Conservation (phyloP, 2,329 filamentous ascomycete genomes). For the Gliomastix tumulicola region DNA sequence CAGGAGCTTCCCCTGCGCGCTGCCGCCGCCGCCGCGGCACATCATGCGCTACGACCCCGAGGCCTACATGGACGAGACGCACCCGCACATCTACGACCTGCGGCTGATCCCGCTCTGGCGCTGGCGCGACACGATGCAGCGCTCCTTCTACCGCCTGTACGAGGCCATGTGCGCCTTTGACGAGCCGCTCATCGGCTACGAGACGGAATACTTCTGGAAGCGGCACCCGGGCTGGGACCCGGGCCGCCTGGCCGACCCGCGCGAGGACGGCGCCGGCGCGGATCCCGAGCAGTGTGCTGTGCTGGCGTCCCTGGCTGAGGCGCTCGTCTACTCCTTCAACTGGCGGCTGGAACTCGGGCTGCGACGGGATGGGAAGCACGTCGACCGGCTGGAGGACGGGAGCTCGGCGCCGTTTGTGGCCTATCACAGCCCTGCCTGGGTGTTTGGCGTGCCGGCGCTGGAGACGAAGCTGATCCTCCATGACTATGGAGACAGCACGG, state of each 20-base stretch:
- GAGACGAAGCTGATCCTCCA: conserved; percentile 1
- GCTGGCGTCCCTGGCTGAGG: conserved; percentile 13
- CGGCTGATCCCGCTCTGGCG: conserved; percentile 9
- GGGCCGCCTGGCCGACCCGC: conserved; percentile 8
- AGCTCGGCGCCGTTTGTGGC: background rate
- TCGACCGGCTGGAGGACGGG: conserved; percentile 1
- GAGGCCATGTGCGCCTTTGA: conserved; percentile 16
- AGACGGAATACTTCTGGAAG: conserved; percentile 18
- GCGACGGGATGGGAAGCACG: conserved; percentile 5
- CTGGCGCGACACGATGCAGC: conserved; percentile 15
- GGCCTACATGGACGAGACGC: conserved; percentile 5
- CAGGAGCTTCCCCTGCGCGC: conserved; percentile 4
- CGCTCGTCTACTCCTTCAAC: conserved; percentile 12
- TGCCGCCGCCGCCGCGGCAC: conserved; percentile 7
- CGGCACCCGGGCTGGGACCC: conserved; percentile 11
- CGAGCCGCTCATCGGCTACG: conserved; percentile 13
- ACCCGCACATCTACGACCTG: conserved; percentile 4
- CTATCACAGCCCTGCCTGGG: background rate
- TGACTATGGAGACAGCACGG: background rate
- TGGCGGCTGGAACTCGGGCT: conserved; percentile 14
- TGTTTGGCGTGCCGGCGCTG: background rate
- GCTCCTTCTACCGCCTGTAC: conserved; percentile 17
- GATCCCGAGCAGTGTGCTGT: conserved; percentile 14
- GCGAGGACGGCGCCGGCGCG: background rate
- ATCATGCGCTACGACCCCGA: conserved; percentile 7